Evolutionary conservation across 23 red algal genomes (phyloP), one percentile per base, ranked within the genome.

Genomic region (Gracilaria gracilis): DNA sequence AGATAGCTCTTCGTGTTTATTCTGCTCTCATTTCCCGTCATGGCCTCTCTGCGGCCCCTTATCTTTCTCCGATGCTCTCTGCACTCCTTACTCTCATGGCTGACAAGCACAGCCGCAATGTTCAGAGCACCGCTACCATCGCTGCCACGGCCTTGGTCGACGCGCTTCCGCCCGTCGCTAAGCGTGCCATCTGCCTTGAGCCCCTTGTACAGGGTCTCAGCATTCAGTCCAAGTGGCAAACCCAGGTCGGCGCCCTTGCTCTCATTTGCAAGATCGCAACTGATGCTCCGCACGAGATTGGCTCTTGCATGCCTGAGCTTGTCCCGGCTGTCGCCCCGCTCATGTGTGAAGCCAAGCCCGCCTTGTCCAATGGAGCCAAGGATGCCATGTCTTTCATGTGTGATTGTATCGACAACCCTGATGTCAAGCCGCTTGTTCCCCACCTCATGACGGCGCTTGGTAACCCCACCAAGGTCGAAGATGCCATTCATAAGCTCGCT

Each of bases 251-350:
- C 28, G 87, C 94, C 34, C 88, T 96, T 20, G 48, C 53, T 16
- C 75, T 96, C 5, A 92, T 96, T 42, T 44, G 72, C 9, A 89
- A 91, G 79, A 79, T 96, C 59, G 94, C 94, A 0, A 40, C 54
- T 16, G 94, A 96, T 40, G 94, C 94, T 0, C 94, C 94, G 0
- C 83, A 96, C 23, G 94, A 96, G 51, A 91, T 96, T 78, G 94
- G 94, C 57, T 85, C 80, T 8, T 91, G 80, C 67, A 92, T 92
- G 88, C 94, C 94, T 38, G 94, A 91, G 24, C 79, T 96, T 19
- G 94, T 96, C 21, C 85, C 85, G 38, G 81, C 88, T 33, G 83
- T 96, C 39, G 75, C 80, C 51, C 86, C 94, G 36, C 82, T 91
- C 65, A 91, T 96, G 88, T 88, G 85, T 87, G 85, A 96, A 42